Evolutionary conservation across 148 eudicot genomes (phyloP).

Genomic region (Agrostemma githago): DNA sequence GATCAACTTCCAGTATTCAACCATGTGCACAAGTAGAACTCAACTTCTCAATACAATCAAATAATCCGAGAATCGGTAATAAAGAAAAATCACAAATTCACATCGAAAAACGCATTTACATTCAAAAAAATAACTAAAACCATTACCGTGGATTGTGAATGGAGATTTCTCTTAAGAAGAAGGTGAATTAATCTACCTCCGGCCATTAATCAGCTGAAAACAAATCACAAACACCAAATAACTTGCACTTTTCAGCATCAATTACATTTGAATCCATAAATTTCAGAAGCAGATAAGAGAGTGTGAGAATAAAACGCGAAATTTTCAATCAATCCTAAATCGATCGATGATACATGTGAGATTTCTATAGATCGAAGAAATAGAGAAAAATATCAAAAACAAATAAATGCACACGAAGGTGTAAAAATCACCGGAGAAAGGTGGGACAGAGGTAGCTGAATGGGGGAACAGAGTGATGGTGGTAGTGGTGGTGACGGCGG

Average conservation of each 20-base stretch:
- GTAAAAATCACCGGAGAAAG: background rate
- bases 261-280: too few species aligned
- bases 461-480: too few species aligned
- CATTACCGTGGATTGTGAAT: conserved; percentile 50
- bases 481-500: too few species aligned
- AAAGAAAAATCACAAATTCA: too few species aligned
- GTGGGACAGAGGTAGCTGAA: conserved; percentile 1
- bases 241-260: too few species aligned
- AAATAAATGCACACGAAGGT: too few species aligned
- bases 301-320: background rate
- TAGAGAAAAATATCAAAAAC: background rate
- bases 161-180: conserved; percentile 51
- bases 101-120: too few species aligned
- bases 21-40: too few species aligned
- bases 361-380: background rate
- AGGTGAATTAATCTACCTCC: conserved; percentile 62
- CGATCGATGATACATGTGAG: background rate
- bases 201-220: conserved; percentile 45
- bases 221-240: background rate
- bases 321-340: background rate
- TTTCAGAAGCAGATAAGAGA: too few species aligned
- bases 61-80: conserved; percentile 3
- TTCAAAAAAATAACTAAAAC: background rate
- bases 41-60: background rate
- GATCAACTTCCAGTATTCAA: background rate